Conservation (phyloP, 192 early-diverging fungal genomes). For the Rhizophagus clarus region DNA sequence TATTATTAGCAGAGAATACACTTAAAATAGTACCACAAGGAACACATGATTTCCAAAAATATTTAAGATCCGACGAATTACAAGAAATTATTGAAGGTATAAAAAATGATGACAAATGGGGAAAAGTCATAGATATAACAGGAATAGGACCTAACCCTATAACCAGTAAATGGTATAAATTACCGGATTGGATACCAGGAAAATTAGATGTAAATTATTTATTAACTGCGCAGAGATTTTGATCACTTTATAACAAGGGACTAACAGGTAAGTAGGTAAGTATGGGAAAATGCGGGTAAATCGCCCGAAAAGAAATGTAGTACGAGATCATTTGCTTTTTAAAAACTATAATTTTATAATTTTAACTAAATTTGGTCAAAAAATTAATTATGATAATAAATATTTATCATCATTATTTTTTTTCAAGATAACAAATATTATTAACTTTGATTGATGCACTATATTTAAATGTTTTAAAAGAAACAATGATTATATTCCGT, state of each 20-base stretch:
- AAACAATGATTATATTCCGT: not conserved
- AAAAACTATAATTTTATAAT: too few relatives aligned
- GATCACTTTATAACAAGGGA: too few relatives aligned
- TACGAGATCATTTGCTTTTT: not conserved
- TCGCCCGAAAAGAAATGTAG: not conserved
- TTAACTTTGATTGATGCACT: too few relatives aligned
- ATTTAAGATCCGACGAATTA: constrained; percentile 79
- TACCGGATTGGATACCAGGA: not conserved
- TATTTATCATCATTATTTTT: not conserved
- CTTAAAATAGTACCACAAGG: constrained; percentile 76
- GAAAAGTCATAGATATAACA: not conserved
- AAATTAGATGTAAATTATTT: constrained; percentile 21
- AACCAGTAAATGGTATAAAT: constrained; percentile 10
- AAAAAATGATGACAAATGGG: constrained; percentile 38
- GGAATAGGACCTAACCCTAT: constrained; percentile 18
- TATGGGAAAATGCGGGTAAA: not conserved
- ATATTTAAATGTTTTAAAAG: not conserved
- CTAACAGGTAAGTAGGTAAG: too few relatives aligned
- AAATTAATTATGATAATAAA: not conserved
- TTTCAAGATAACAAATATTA: not conserved
- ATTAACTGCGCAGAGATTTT: not conserved
- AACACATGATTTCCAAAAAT: constrained; percentile 87
- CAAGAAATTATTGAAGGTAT: constrained; percentile 54
- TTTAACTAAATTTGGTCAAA: not conserved
- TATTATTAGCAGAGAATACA: constrained; percentile 81